Base-by-base conservation (phyloP, 2,329 filamentous ascomycete genomes). In the Rhynchosporium agropyri region DNA sequence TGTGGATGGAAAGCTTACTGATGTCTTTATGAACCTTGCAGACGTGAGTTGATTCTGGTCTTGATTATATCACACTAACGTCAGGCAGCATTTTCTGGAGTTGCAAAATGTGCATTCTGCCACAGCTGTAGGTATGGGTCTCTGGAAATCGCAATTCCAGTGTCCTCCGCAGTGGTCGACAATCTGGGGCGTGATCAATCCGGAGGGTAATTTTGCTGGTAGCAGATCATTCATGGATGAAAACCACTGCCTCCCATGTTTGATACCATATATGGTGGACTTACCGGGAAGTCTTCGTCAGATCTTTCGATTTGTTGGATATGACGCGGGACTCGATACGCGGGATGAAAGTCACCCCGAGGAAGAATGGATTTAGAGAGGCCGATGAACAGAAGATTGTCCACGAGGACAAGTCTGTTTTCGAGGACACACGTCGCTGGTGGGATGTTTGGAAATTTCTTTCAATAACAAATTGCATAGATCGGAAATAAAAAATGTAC, bases 81-180 rank as follows among this genome's bases (percentile, higher is more conserved):
- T 46, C 15, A 20, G 12, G 15, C 43, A 46, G 43, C 43, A 26
- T 46, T 9, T 46, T 20, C 43, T 46, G n/a, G 43, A 20, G 10
- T 20, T 20, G 43, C 3, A 20, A 46, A 46, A 46, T 46, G 43
- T 46, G 26, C 43, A 46, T 46, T 46, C 43, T 26, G 43, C 15
- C 43, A 46, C 43, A 46, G 43, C 43, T 46, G 43, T 46, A 46
- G 43, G 43, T 46, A 20, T 46, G 43, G 43, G 10, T 46, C 43
- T 46, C 15, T 20, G 15, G 43, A 26, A 20, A 20, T 46, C 15
- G 9, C 4, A 26, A 20, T 46, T 46, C 26, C 43, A 20, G 43
- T 46, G 43, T 46, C 43, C 43, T 46, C 43, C 43, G 12, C 43
- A 46, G 26, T 46, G 43, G 43, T 20, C 9, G 9, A 20, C 43